These are phyloP conservation scores for Aspergillus campestris DNA, from an alignment of 495 filamentous ascomycete genomes.

Conservation along the genomic window DNA sequence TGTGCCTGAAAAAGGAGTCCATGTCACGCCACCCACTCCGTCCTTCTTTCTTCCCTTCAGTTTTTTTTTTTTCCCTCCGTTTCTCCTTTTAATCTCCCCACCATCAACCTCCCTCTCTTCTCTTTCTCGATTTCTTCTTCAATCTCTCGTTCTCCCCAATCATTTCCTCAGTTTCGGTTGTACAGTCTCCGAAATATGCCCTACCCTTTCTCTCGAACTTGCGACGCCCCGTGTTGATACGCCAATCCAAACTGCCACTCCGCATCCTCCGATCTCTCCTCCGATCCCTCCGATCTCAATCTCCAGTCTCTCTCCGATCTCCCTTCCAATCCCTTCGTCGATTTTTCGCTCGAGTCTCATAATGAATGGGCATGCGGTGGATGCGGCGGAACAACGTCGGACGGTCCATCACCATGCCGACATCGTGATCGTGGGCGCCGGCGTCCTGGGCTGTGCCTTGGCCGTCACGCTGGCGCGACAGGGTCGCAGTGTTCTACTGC, in stretches of 20 bases:
- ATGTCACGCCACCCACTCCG: slow-evolving; percentile 8
- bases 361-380: slow-evolving; percentile 21
- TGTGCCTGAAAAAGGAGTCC: too few species aligned
- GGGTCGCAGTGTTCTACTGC: slow-evolving; percentile 81
- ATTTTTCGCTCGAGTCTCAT: slow-evolving; percentile 7
- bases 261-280: too few species aligned
- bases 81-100: background rate
- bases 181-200: slow-evolving; percentile 2
- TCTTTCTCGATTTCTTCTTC: slow-evolving; percentile 2
- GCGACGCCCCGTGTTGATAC: too few species aligned
- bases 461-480: slow-evolving; percentile 82
- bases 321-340: background rate
- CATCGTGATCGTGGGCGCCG: slow-evolving; percentile 83
- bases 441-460: slow-evolving; percentile 79
- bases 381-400: slow-evolving; percentile 32
- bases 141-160: background rate
- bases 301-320: slow-evolving; percentile 1
- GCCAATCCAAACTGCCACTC: too few species aligned
- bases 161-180: slow-evolving; percentile 1
- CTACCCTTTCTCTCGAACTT: slow-evolving; percentile 3
- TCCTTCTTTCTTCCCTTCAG: background rate
- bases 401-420: slow-evolving; percentile 54
- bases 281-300: background rate
- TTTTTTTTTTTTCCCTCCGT: background rate
- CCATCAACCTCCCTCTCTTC: slow-evolving; percentile 3